phyloP scores from a whole-genome alignment of 2,329 filamentous ascomycete species.

The Sclerotinia borealis region DNA sequence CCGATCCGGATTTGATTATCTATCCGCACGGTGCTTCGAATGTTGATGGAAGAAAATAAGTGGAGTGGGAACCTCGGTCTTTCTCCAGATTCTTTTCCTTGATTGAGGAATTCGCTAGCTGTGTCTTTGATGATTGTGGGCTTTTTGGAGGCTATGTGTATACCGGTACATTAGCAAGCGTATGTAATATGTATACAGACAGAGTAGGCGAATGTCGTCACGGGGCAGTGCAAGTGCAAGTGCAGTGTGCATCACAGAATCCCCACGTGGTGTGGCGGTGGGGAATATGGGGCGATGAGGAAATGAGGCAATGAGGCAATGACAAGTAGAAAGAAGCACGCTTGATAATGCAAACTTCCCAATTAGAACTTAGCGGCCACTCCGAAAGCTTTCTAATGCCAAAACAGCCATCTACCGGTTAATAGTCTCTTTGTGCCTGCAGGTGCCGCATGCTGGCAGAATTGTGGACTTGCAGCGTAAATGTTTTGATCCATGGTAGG shows the following conservation, averaged over 20 bases:
- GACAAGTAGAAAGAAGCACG: neutral
- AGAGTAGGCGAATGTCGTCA: neutral
- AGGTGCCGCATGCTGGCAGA: neutral
- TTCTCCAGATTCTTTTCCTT: neutral
- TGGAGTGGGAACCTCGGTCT: neutral
- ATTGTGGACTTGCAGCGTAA: neutral
- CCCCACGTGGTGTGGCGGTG: neutral
- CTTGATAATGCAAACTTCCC: neutral
- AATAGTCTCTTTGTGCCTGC: neutral
- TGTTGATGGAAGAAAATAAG: neutral
- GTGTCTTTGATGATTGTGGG: too few species aligned
- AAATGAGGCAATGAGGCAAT: neutral
- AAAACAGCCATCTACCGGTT: neutral
- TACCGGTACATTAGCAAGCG: neutral
- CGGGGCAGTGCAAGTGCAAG: neutral
- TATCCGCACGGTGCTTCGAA: neutral
- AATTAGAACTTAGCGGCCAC: neutral
- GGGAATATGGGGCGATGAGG: neutral
- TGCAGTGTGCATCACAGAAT: too few species aligned
- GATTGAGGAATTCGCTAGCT: neutral
- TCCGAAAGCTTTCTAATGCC: neutral
- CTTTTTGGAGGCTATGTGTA: neutral
- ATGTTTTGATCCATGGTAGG: neutral
- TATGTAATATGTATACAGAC: too few species aligned
- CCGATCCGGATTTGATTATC: too few species aligned